Base-by-base conservation (phyloP, 441 rosid genomes). In the Aquilaria agallochum region DNA sequence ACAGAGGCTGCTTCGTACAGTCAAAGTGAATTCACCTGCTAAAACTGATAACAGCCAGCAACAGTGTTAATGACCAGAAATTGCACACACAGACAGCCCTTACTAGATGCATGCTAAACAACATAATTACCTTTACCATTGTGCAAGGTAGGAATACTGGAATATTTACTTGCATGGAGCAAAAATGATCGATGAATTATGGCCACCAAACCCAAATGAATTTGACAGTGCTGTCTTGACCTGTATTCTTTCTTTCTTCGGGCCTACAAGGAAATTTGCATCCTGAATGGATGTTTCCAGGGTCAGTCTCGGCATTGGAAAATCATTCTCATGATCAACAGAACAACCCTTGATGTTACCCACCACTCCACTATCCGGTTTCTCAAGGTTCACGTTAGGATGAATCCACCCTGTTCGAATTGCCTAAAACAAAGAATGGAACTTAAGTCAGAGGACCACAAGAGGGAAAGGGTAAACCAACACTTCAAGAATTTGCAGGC, bases 151-250 rank as follows among this genome's bases (percentile, higher is more conserved):
- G 27, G 36, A 52, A 67, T 58, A 70, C 9, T 34, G 51, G 50
- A 34, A 59, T 59, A 53, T 42, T 70, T 70, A 87, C 74, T 92
- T 85, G 94, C 81, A 87, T 31, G 99, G 98, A 9, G 88, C 87
- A 66, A 95, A 87, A 68, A 95, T 70, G 67, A 95, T 95, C 27
- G 98, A 86, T n/a, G 99, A 92, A 78, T 95, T 95, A 78, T 92
- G 99, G 69, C 99, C 99, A 31, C 98, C 99, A 68, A 95, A 92
- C 60, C 99, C 99, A 53, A 95, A 92, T 5, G 99, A 95, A 70
- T 92, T 95, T 33, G 97, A 95, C 63, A 95, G 75, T 49, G 97
- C 99, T 31, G 82, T 96, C 84, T 84, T 92, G 11, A 95, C 68
- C 47, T 95, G 71, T 66, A 95, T 53, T 53, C 85, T 84, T 81